A percentile compares a stretch with the other conserved stretches of the same genome.
Conservation (phyloP, 2,329 filamentous ascomycete genomes). For the Pezicula neosporulosa region DNA sequence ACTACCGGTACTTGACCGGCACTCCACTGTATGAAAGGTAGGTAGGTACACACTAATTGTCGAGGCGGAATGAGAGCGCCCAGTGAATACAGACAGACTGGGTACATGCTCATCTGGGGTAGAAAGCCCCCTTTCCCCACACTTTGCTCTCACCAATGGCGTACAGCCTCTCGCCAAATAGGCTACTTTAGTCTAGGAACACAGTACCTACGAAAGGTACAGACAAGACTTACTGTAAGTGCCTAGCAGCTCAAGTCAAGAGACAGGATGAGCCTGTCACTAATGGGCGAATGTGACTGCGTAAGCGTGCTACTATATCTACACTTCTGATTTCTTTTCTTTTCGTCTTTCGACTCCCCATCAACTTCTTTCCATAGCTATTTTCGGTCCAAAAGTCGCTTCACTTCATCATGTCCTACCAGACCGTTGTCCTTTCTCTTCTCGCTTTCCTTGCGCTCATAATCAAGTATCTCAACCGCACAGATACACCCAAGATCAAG, state of each 20-base stretch:
- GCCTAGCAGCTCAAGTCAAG: no score
- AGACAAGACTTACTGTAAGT: no score
- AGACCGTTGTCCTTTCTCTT: slow-evolving; percentile 19
- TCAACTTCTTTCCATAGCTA: background rate
- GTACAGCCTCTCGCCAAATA: background rate
- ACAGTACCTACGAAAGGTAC: no score
- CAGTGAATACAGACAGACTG: no score
- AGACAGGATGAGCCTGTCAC: background rate
- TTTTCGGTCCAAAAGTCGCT: background rate
- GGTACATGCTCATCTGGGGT: background rate
- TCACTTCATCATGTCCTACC: background rate
- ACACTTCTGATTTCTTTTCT: background rate
- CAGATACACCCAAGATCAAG: slow-evolving; percentile 58
- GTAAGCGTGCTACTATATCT: background rate
- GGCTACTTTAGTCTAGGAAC: background rate
- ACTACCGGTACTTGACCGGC: no score
- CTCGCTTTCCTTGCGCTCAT: slow-evolving; percentile 22
- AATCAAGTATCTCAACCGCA: slow-evolving; percentile 36
- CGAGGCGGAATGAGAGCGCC: no score
- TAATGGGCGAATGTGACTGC: background rate
- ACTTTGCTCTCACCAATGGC: background rate
- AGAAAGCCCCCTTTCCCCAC: background rate
- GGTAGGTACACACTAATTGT: no score
- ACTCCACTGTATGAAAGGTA: no score
- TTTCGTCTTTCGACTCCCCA: background rate